phyloP scores from a whole-genome alignment of 768 basidiomycete genomes.

The Lentinula edodes region DNA sequence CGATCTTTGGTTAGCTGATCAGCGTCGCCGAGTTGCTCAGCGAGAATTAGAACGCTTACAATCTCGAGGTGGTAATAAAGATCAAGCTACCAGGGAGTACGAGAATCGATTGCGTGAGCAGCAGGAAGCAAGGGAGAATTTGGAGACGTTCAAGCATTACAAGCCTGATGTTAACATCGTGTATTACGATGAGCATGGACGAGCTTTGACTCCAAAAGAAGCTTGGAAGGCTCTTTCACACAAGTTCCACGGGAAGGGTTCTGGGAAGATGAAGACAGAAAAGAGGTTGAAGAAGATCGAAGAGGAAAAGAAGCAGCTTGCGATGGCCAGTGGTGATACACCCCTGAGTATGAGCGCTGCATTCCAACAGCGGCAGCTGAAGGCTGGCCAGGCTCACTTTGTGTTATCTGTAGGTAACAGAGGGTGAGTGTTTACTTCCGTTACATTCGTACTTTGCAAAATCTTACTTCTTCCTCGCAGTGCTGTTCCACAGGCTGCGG shows the following conservation, averaged over 20 bases:
- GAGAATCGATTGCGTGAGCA: conserved; percentile 91
- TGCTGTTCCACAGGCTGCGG: conserved; percentile 80
- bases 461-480: conserved; percentile 29
- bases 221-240: conserved; percentile 98
- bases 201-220: conserved; percentile 85
- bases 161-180: conserved; percentile 96
- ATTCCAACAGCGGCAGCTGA: conserved; percentile 90
- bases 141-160: conserved; percentile 87
- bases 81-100: conserved; percentile 91
- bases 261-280: conserved; percentile 95
- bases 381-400: conserved; percentile 94
- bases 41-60: conserved; percentile 77
- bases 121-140: conserved; percentile 76
- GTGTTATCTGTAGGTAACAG: conserved; percentile 91
- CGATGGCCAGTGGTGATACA: conserved; percentile 94
- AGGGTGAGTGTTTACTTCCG: conserved; percentile 49
- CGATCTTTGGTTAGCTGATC: conserved; percentile 87
- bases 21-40: conserved; percentile 67
- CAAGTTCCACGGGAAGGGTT: conserved; percentile 97
- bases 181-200: conserved; percentile 95
- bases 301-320: conserved; percentile 92
- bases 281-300: conserved; percentile 94
- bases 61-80: conserved; percentile 76
- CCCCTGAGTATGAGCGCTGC: conserved; percentile 92
- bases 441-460: conserved; percentile 7